Conservation (phyloP, 2,329 filamentous ascomycete genomes). For the Pestalotiopsis sp. region DNA sequence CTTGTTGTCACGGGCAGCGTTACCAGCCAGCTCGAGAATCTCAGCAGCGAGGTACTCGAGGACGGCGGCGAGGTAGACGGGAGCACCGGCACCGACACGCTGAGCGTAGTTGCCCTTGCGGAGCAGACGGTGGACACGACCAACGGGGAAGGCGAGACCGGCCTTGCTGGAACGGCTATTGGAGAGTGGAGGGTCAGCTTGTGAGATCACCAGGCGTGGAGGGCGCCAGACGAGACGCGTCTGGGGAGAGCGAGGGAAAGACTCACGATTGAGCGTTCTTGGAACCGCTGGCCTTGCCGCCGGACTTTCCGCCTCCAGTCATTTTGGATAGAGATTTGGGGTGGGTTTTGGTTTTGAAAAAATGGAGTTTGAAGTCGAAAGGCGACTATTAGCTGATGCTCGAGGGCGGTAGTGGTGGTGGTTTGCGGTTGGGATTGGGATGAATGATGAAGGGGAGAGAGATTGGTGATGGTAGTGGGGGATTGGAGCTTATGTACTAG, state of each 20-base stretch:
- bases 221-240: conserved; percentile 14
- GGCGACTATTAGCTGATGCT: conserved; percentile 20
- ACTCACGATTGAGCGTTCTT: conserved; percentile 99
- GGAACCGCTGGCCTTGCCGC: conserved; percentile 98
- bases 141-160: conserved; percentile 97
- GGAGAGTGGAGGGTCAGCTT: conserved; percentile 39
- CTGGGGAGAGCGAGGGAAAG: conserved; percentile 9
- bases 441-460: conserved; percentile 32
- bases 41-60: conserved; percentile 98
- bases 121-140: conserved; percentile 98
- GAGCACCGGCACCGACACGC: conserved; percentile 97
- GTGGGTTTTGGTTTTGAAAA: conserved; percentile 36
- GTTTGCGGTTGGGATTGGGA: conserved; percentile 17
- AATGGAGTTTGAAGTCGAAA: conserved; percentile 17
- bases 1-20: conserved; percentile 99
- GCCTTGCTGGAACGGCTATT: conserved; percentile 98
- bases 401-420: conserved; percentile 11
- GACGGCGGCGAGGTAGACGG: conserved; percentile 95
- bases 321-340: conserved; percentile 72
- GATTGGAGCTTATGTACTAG: conserved; percentile 35
- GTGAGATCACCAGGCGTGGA: conserved; percentile 12
- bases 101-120: conserved; percentile 99
- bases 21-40: conserved; percentile 98
- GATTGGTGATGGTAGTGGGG: conserved; percentile 41
- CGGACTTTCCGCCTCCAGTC: conserved; percentile 99